phyloP scores from a whole-genome alignment of 2,329 filamentous ascomycete species.

The Microsporum audouinii region DNA sequence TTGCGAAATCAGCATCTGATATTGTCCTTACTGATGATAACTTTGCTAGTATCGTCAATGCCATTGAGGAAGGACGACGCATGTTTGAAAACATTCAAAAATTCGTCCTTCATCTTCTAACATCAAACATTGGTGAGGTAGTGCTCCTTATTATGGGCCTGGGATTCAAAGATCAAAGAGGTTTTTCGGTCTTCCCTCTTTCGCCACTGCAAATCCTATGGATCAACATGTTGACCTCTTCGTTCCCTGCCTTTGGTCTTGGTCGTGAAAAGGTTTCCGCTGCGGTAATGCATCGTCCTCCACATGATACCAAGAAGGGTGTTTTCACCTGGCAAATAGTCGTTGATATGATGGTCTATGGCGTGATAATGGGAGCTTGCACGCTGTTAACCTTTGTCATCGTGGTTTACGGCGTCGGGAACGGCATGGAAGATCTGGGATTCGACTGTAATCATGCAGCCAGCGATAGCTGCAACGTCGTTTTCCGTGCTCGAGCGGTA shows the following conservation, averaged over 20 bases:
- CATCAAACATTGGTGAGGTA: slow-evolving; percentile 48
- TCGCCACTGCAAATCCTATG: slow-evolving; percentile 50
- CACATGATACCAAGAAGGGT: slow-evolving; percentile 41
- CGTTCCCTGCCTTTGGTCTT: slow-evolving; percentile 49
- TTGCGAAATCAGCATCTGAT: slow-evolving; percentile 67
- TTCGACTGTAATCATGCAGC: slow-evolving; percentile 14
- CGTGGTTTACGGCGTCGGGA: slow-evolving; percentile 36
- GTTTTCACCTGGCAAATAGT: slow-evolving; percentile 45
- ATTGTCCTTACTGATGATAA: slow-evolving; percentile 61
- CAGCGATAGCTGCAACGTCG: slow-evolving; percentile 13
- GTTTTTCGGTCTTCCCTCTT: slow-evolving; percentile 47
- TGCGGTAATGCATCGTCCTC: slow-evolving; percentile 45
- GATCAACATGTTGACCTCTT: slow-evolving; percentile 54
- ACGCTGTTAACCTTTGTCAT: slow-evolving; percentile 42
- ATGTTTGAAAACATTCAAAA: slow-evolving; percentile 88
- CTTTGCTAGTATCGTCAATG: slow-evolving; percentile 74
- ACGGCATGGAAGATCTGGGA: slow-evolving; percentile 28
- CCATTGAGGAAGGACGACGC: slow-evolving; percentile 69
- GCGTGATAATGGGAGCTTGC: slow-evolving; percentile 41
- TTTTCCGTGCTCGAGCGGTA: slow-evolving; percentile 42
- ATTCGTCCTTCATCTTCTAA: slow-evolving; percentile 46
- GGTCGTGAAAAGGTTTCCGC: slow-evolving; percentile 46
- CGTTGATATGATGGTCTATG: slow-evolving; percentile 44
- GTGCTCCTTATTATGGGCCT: slow-evolving; percentile 47
- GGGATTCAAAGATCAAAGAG: slow-evolving; percentile 44